Conservation (phyloP, 2,329 filamentous ascomycete species). For the Thelonectria discophora region DNA sequence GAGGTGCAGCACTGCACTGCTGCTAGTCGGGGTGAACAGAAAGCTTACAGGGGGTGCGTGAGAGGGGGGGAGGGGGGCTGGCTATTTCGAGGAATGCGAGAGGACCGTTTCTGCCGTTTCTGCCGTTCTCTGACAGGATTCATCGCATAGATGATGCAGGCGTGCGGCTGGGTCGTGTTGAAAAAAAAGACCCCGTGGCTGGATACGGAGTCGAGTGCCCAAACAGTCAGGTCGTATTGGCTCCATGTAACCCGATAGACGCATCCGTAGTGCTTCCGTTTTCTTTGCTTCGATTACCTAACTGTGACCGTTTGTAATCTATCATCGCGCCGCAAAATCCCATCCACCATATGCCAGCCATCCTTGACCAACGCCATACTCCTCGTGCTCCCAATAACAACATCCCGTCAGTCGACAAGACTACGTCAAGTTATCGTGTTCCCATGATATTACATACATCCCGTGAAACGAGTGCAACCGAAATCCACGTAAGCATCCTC, state of each 20-base stretch:
- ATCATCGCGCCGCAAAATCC: not conserved
- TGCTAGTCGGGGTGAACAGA: not conserved
- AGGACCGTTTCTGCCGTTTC: not conserved
- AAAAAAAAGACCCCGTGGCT: not conserved
- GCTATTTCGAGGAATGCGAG: not conserved
- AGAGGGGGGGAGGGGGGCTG: not conserved
- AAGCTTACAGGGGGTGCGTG: not conserved
- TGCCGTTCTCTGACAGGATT: not conserved
- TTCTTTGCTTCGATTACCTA: not conserved
- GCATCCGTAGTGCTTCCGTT: not conserved
- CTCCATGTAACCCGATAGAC: not conserved
- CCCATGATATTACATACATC: not conserved
- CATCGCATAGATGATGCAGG: not conserved
- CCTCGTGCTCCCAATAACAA: not conserved
- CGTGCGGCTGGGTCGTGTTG: not conserved
- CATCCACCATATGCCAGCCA: not conserved
- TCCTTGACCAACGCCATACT: conserved; percentile 12
- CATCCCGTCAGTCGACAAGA: not conserved
- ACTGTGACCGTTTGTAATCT: not conserved
- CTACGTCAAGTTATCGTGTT: conserved; percentile 27
- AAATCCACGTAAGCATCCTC: conserved; percentile 27
- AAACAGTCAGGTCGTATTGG: not conserved
- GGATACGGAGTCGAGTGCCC: not conserved
- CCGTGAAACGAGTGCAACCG: not conserved
- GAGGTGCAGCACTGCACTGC: not conserved